These are phyloP conservation scores for Verbena officinalis DNA, from an alignment of 257 asterid genomes.

Conservation along the genomic window DNA sequence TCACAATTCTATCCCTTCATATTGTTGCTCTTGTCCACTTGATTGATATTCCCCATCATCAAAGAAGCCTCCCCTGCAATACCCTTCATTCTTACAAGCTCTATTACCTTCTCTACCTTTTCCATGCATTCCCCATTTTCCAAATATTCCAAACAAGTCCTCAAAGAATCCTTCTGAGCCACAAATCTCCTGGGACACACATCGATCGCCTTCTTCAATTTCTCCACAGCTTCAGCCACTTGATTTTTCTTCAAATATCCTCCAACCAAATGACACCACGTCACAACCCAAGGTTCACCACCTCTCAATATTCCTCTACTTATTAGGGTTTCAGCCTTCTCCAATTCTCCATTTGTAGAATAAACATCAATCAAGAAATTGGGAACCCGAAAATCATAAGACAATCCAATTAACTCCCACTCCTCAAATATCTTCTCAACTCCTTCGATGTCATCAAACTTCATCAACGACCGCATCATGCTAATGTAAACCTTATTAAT, in stretches of 20 bases:
- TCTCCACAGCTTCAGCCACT: conserved; percentile 45
- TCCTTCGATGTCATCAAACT: conserved; percentile 53
- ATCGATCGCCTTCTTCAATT: conserved; percentile 60
- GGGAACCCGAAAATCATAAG: conserved; percentile 61
- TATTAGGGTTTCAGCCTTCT: conserved; percentile 56
- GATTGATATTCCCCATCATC: conserved; percentile 31
- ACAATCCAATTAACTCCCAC: conserved; percentile 56
- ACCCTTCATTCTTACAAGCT: conserved; percentile 32
- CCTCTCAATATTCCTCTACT: conserved; percentile 46
- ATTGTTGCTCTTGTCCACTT: conserved; percentile 10
- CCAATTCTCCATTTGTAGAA: conserved; percentile 48
- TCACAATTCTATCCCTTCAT: not conserved
- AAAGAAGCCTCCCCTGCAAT: conserved; percentile 23
- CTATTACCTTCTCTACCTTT: conserved; percentile 48
- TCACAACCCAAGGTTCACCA: conserved; percentile 42
- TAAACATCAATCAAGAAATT: conserved; percentile 60
- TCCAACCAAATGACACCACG: conserved; percentile 64
- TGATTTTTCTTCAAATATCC: conserved; percentile 47
- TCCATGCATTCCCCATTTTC: conserved; percentile 39
- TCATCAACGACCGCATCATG: conserved; percentile 59
- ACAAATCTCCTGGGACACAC: conserved; percentile 40
- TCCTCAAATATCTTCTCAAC: conserved; percentile 56
- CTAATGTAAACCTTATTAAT: conserved; percentile 51
- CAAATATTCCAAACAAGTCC: conserved; percentile 50
- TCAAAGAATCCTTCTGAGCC: conserved; percentile 45